These are phyloP conservation scores for Penicillium diatomitis DNA, from an alignment of 495 filamentous ascomycete genomes.

Conservation along the genomic window DNA sequence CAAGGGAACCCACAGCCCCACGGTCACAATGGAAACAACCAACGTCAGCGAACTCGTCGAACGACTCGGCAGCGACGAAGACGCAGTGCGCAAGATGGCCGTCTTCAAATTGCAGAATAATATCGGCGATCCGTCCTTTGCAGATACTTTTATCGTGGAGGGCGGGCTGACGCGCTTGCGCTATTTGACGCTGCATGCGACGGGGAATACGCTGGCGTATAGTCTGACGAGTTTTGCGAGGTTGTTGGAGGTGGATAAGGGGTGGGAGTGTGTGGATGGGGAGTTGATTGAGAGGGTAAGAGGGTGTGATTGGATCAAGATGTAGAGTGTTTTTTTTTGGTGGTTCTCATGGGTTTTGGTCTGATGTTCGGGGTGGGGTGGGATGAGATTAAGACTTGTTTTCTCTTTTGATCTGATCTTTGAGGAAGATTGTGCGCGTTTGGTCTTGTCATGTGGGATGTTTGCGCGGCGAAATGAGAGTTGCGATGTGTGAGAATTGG, in stretches of 20 bases:
- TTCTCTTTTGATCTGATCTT: too few species aligned
- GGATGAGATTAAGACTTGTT: too few species aligned
- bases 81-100: constrained; percentile 96
- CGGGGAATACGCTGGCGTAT: constrained; percentile 92
- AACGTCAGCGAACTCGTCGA: constrained; percentile 59
- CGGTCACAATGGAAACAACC: constrained; percentile 42
- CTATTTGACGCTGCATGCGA: constrained; percentile 70
- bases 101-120: constrained; percentile 93
- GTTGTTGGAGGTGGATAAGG: constrained; percentile 90
- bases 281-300: constrained; percentile 60
- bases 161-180: constrained; percentile 76
- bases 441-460: too few species aligned
- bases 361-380: too few species aligned
- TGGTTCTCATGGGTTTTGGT: too few species aligned
- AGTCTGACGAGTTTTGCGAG: constrained; percentile 79
- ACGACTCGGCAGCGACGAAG: constrained; percentile 65
- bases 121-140: constrained; percentile 94
- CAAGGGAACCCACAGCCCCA: background rate
- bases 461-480: too few species aligned
- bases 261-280: constrained; percentile 74
- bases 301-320: too few species aligned
- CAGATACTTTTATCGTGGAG: constrained; percentile 86
- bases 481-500: too few species aligned
- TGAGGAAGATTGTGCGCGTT: too few species aligned
- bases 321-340: too few species aligned